Evolutionary conservation across 768 basidiomycete genomes (phyloP).

Genomic region (Roridomyces roridus): DNA sequence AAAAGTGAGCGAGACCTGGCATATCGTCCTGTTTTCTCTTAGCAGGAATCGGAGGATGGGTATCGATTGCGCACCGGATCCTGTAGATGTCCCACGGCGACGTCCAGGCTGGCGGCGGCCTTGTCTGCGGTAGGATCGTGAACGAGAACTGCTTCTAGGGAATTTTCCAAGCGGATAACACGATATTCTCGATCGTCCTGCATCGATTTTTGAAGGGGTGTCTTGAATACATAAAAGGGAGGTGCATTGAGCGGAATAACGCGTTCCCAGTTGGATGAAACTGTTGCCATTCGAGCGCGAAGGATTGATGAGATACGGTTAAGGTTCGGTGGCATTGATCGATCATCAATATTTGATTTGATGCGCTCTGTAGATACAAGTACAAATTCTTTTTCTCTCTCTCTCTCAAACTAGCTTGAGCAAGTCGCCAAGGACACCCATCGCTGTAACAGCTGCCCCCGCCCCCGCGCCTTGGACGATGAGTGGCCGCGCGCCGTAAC

Average conservation of each 20-base stretch:
- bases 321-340: too few species aligned
- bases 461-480: constrained; percentile 97
- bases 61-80: constrained; percentile 75
- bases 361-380: too few species aligned
- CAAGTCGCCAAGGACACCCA: constrained; percentile 94
- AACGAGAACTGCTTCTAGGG: constrained; percentile 84
- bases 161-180: constrained; percentile 85
- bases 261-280: constrained; percentile 41
- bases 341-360: too few species aligned
- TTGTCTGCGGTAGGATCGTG: constrained; percentile 90
- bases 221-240: constrained; percentile 60
- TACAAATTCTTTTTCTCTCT: too few species aligned
- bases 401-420: constrained; percentile 55
- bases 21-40: constrained; percentile 70
- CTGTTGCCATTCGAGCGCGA: constrained; percentile 28
- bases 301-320: not conserved
- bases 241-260: constrained; percentile 40
- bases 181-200: constrained; percentile 85
- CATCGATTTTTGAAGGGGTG: constrained; percentile 69
- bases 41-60: not conserved
- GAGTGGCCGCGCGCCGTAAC: constrained; percentile 87
- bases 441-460: constrained; percentile 97
- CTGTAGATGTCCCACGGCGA: constrained; percentile 90
- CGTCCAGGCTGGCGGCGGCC: constrained; percentile 92
- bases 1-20: constrained; percentile 93